Base-by-base conservation (phyloP, 2,329 filamentous ascomycete species). In the Colletotrichum magnum region DNA sequence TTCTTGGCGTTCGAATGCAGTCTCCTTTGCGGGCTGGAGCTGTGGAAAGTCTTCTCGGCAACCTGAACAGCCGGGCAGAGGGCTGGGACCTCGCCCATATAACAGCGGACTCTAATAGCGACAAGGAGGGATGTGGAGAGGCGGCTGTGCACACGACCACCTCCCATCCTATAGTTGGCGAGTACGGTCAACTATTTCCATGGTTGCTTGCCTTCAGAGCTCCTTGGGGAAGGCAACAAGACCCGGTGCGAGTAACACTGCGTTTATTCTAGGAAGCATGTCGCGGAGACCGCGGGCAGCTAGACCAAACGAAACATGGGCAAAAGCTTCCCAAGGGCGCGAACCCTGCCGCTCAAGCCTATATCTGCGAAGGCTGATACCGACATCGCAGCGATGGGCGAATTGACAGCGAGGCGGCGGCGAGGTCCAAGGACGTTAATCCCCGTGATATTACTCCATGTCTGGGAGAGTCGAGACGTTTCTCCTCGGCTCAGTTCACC, bases 231-330 rank as follows among this genome's bases (percentile, higher is more conserved):
- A 12, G 60, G 48, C 60, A 68, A 58, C 47, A 47, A 36, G 18
- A 64, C 39, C 47, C 53, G 48, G 48, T 6, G 26, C n/a, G 53
- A 6, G 28, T 21, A 53, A 53, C 24, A 26, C 3, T 21, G 39
- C 41, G 36, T 64, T 58, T 53, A 53, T 68, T 59, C 28, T 53
- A 16, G 26, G 59, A 48, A 26, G 26, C 48, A 36, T 15, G n/a
- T 47, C 24, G 53, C 43, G 32, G 36, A 1, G 61, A 32, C 13
- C 21, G 28, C 10, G 21, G 50, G 2, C 32, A 36, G 32, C 32
- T 4, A 28, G 50, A 47, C 39, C 56, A 69, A 69, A 66, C 66
- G 66, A 69, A 66, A 69, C 62, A 66, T 60, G 62, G 67, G 67
- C 62, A 69, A 69, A 69, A 67, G 52, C 62, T 69, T 61, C 62